Percentiles rank a stretch among this genome's conserved stretches.
These are phyloP conservation scores for Blastomyces emzantsi DNA, from an alignment of 2,329 filamentous ascomycete species.

Conservation along the genomic window DNA sequence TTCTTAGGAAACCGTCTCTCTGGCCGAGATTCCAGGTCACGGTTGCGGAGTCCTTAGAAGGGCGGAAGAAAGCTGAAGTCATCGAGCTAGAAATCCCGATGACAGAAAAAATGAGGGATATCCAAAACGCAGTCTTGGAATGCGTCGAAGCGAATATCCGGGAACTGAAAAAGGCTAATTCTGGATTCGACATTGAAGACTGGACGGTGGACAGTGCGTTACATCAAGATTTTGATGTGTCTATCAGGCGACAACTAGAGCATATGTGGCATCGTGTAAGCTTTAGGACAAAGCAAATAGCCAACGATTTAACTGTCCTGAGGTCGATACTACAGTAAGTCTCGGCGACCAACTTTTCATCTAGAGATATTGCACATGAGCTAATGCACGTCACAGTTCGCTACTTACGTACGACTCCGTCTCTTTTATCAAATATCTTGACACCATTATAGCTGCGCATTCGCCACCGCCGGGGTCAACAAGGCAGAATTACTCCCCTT, in stretches of 20 bases:
- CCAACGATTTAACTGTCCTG: conserved; percentile 75
- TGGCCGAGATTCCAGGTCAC: conserved; percentile 92
- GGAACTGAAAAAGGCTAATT: conserved; percentile 85
- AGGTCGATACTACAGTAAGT: conserved; percentile 67
- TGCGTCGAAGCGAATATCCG: conserved; percentile 92
- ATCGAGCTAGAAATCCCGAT: conserved; percentile 95
- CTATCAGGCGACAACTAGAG: conserved; percentile 81
- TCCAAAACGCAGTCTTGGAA: conserved; percentile 89
- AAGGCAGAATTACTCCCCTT: conserved; percentile 81
- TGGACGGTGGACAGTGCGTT: conserved; percentile 93
- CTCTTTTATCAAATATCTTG: conserved; percentile 83
- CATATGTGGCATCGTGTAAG: conserved; percentile 96
- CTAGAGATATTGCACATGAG: neutral
- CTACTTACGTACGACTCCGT: conserved; percentile 83
- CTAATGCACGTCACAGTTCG: conserved; percentile 33
- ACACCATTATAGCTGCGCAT: conserved; percentile 87
- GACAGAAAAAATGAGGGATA: conserved; percentile 86
- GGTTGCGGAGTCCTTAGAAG: conserved; percentile 82
- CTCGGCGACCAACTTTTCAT: neutral
- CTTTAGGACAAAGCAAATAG: conserved; percentile 91
- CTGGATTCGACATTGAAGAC: conserved; percentile 87
- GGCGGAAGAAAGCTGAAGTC: conserved; percentile 86
- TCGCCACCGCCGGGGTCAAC: conserved; percentile 81
- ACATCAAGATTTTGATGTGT: conserved; percentile 83
- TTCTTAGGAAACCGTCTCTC: conserved; percentile 75